Evolutionary conservation across 208 protist species (phyloP), one percentile per base, ranked within the genome.

Genomic region (Phytomonas francai): DNA sequence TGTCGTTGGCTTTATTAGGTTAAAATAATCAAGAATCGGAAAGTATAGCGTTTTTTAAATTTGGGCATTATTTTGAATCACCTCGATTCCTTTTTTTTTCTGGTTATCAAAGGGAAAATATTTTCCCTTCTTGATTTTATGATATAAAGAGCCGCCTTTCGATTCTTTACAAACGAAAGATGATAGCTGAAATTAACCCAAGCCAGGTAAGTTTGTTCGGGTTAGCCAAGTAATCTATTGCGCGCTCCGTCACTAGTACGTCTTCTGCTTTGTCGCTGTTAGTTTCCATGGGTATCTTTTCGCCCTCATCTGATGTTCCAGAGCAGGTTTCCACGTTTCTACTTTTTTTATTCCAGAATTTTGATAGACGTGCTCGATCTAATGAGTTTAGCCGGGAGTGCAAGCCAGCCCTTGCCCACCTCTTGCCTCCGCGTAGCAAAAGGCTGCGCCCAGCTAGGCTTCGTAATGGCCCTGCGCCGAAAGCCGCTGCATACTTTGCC

Each of bases 151-250:
- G 34, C 6, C 19, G 30, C 14, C 1, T 27, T 14, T 29, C 8
- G 33, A 9, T 16, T 6, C 12, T 0, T 63, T 79, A 89, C 2
- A 92, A 9, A 42, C 68, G 69, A 62, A 92, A 81, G 3, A 88
- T 30, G 33, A 72, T 85, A 0, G 81, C 87, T 0, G 56, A 39
- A 29, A 83, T 65, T 8, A 92, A 58, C 0, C 71, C 80, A 0
- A 89, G 19, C 71, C 81, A 71, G 7, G 72, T 80, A 0, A 56
- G 31, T 49, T 84, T 87, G 7, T 69, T 80, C 1, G 87, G 87
- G 34, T 87, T 77, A 0, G 81, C 81, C 30, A 93, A 67, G 65
- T 90, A 90, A 25, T 93, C 87, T 4, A 93, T 63, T 28, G 73
- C 70, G 2, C 87, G 87, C 73, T 92, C 87, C 49, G 60, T 72